phyloP scores from a whole-genome alignment of 2,329 filamentous ascomycete species.

The Trichothecium roseum region DNA sequence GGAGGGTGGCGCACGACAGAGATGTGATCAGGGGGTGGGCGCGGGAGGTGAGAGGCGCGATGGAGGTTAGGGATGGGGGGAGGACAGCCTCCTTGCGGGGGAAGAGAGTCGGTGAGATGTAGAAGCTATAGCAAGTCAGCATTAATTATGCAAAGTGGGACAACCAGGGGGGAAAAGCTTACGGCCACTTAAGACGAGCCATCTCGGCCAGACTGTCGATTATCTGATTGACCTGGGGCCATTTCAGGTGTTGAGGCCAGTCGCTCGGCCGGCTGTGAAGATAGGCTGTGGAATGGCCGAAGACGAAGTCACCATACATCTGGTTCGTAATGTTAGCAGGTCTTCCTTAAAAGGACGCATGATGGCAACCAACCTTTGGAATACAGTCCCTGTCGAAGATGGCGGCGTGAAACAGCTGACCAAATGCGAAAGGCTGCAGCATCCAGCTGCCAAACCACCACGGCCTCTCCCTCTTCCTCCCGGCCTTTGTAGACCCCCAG shows the following conservation, averaged over 20 bases:
- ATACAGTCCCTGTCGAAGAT: conserved; percentile 70
- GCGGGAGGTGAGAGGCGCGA: conserved; percentile 69
- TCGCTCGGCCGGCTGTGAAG: conserved; percentile 61
- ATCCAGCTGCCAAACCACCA: conserved; percentile 83
- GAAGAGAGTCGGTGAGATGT: conserved; percentile 78
- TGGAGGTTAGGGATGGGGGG: conserved; percentile 51
- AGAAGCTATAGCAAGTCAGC: conserved; percentile 30
- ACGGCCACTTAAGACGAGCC: conserved; percentile 76
- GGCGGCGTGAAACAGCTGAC: conserved; percentile 66
- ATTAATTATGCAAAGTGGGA: not conserved
- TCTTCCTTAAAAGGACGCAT: not conserved
- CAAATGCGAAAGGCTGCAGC: conserved; percentile 65
- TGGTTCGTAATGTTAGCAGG: conserved; percentile 10
- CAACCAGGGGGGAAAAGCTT: conserved; percentile 24
- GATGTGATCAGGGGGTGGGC: conserved; percentile 81
- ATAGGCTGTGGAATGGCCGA: conserved; percentile 70
- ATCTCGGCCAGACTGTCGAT: conserved; percentile 75
- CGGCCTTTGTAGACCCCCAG: conserved; percentile 44
- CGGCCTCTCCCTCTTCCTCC: conserved; percentile 50
- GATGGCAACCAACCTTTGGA: conserved; percentile 39
- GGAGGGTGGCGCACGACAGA: conserved; percentile 80
- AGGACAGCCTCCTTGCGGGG: conserved; percentile 58
- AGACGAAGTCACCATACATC: conserved; percentile 37
- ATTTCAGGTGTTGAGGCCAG: conserved; percentile 55
- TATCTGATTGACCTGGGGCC: conserved; percentile 68